Conservation (phyloP, 2,329 filamentous ascomycete genomes). For the Aspergillus latus region DNA sequence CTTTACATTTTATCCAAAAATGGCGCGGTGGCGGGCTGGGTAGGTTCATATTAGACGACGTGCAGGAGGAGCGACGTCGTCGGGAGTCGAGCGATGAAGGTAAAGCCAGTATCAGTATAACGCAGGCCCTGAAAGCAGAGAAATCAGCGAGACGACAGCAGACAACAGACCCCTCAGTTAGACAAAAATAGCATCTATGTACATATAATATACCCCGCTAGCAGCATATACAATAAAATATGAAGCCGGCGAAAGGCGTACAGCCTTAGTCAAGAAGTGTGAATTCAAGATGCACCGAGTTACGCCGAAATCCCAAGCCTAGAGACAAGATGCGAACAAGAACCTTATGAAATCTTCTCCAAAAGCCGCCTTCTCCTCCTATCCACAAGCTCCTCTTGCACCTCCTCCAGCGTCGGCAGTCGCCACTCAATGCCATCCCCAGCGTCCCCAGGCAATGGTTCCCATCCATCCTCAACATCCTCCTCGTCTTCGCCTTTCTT, state of each 20-base stretch:
- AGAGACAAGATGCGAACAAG: conserved; percentile 9
- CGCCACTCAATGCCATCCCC: conserved; percentile 82
- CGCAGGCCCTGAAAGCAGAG: conserved; percentile 44
- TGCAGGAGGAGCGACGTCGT: conserved; percentile 62
- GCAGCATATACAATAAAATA: conserved; percentile 22
- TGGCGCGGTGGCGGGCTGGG: conserved; percentile 79
- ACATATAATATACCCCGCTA: conserved; percentile 9
- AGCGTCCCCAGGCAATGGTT: conserved; percentile 79
- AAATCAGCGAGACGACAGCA: conserved; percentile 32
- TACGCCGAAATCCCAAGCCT: conserved; percentile 13
- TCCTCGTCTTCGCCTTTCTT: conserved; percentile 54
- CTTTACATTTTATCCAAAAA: conserved; percentile 75
- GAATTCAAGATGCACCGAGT: conserved; percentile 11
- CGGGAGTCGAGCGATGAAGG: conserved; percentile 35
- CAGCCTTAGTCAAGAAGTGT: conserved; percentile 6
- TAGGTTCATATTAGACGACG: conserved; percentile 73
- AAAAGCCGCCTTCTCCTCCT: conserved; percentile 78
- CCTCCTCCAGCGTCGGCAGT: conserved; percentile 82
- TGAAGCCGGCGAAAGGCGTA: conserved; percentile 13
- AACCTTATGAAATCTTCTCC: conserved; percentile 67
- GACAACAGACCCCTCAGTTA: conserved; percentile 22
- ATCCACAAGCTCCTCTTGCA: conserved; percentile 91
- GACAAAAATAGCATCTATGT: conserved; percentile 16
- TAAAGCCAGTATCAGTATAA: conserved; percentile 41
- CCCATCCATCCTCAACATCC: conserved; percentile 69